These are phyloP conservation scores for Wallemia hederae DNA, from an alignment of 1,284 basidiomycete species.

Conservation along the genomic window DNA sequence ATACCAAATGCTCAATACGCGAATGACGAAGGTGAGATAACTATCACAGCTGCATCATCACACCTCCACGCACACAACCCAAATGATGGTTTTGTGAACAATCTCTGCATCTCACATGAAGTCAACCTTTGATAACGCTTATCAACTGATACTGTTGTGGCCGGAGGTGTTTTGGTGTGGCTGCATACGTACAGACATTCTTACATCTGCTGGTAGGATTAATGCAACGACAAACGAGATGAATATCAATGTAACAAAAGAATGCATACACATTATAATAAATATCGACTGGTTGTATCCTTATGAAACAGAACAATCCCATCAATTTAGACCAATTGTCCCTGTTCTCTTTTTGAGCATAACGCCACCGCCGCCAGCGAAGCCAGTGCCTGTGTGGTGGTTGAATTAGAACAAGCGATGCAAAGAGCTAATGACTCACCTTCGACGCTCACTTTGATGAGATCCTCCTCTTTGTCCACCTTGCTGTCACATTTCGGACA, in stretches of 20 bases:
- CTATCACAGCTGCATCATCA: no score
- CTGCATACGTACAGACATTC: no score
- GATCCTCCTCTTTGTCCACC: not conserved
- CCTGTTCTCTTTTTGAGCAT: not conserved
- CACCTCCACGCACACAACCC: no score
- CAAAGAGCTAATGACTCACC: no score
- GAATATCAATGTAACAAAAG: no score
- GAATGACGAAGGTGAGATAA: no score
- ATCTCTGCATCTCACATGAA: not conserved
- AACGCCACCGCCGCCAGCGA: not conserved
- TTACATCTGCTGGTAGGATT: no score
- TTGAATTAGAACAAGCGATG: not conserved
- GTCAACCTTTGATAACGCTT: not conserved
- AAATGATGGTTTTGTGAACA: constrained; percentile 1
- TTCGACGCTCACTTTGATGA: not conserved
- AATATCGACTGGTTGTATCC: no score
- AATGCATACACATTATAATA: no score
- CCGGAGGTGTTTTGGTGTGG: not conserved
- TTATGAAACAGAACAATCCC: no score
- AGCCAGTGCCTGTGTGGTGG: not conserved
- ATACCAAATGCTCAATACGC: no score
- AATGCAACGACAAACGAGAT: no score
- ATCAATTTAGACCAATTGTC: not conserved
- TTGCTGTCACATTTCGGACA: not conserved
- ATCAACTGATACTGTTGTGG: not conserved